Conservation (phyloP, 164 flowering plant species). For the Vitis cinerea region DNA sequence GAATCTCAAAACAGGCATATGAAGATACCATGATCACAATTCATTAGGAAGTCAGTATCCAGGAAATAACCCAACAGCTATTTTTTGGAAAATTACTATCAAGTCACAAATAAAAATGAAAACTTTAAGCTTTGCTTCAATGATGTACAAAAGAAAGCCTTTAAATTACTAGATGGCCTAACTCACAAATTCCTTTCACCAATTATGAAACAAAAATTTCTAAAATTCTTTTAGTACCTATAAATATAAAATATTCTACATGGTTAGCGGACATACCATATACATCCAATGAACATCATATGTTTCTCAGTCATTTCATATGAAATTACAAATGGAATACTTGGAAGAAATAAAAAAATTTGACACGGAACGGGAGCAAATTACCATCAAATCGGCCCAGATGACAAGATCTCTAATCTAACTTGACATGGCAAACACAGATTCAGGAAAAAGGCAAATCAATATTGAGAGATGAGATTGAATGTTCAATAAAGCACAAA, state of each 20-base stretch:
- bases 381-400: not conserved
- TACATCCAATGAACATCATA: not conserved
- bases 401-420: not conserved
- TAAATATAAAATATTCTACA: too few species aligned
- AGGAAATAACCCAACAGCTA: not conserved
- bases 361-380: not conserved
- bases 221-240: too few species aligned
- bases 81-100: not conserved
- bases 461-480: not conserved
- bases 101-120: not conserved
- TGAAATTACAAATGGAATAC: not conserved
- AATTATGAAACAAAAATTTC: too few species aligned
- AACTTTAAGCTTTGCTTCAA: too few species aligned
- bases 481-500: not conserved
- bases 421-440: not conserved
- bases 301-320: not conserved
- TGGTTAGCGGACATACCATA: too few species aligned
- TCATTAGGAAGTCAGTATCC: not conserved
- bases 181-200: too few species aligned
- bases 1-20: not conserved
- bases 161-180: too few species aligned
- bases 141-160: too few species aligned
- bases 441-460: not conserved
- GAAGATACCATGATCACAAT: not conserved
- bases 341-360: not conserved